Conservation (phyloP, 2,329 filamentous ascomycete species). For the Elsinoe arachidis region DNA sequence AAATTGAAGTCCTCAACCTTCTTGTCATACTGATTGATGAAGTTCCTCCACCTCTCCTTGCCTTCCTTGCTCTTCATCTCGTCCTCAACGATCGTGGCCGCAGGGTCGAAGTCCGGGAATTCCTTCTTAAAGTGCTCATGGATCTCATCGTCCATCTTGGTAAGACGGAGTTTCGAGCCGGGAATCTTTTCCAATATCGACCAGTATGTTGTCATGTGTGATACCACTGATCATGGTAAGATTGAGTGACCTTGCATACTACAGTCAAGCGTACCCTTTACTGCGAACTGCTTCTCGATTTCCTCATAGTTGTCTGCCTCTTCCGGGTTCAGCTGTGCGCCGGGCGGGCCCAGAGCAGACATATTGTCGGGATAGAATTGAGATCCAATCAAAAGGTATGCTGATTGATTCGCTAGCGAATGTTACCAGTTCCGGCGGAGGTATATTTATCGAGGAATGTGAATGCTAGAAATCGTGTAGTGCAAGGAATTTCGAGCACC, state of each 20-base stretch:
- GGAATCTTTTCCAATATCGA: constrained; percentile 82
- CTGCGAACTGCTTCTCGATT: constrained; percentile 99
- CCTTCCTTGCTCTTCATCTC: constrained; percentile 95
- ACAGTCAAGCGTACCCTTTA: constrained; percentile 58
- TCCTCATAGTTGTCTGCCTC: constrained; percentile 52
- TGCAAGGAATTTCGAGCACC: background rate
- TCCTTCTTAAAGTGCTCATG: constrained; percentile 76
- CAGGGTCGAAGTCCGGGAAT: constrained; percentile 88
- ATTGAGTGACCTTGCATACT: constrained; percentile 10
- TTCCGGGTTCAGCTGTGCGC: constrained; percentile 37
- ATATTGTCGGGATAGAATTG: background rate
- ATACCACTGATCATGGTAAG: constrained; percentile 52
- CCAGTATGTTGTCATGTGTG: constrained; percentile 98
- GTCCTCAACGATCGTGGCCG: constrained; percentile 74
- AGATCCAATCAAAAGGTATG: background rate
- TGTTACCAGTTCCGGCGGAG: background rate
- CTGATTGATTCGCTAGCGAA: background rate
- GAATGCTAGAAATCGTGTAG: background rate
- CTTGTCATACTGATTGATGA: constrained; percentile 90
- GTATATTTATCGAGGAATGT: background rate
- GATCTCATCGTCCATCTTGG: constrained; percentile 92
- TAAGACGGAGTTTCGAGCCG: constrained; percentile 81
- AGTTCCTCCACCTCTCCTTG: constrained; percentile 91
- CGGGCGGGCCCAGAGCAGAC: constrained; percentile 5
- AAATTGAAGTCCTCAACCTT: constrained; percentile 97